phyloP scores from a whole-genome alignment of 2,329 filamentous ascomycete genomes.

The Purpureocillium lavendulum region DNA sequence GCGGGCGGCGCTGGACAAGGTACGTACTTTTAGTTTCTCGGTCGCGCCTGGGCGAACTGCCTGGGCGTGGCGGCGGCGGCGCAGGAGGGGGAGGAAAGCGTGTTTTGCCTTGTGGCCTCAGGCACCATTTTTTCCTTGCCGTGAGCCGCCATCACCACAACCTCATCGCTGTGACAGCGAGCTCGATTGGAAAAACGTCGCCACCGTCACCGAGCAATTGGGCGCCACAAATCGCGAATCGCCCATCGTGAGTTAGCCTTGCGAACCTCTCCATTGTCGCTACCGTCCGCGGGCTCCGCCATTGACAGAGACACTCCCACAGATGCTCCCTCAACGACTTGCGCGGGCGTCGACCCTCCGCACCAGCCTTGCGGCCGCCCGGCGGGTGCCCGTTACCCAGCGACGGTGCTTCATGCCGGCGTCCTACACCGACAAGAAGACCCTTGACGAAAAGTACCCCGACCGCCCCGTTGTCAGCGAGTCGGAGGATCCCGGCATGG shows the following conservation, averaged over 20 bases:
- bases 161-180: slow-evolving; percentile 12
- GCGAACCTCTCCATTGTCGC: too few relatives aligned
- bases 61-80: too few relatives aligned
- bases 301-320: slow-evolving; percentile 4
- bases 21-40: slow-evolving; percentile 4
- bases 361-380: slow-evolving; percentile 34
- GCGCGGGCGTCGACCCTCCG: slow-evolving; percentile 38
- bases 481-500: slow-evolving; percentile 58
- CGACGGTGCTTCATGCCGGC: slow-evolving; percentile 49
- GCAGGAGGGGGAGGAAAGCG: too few relatives aligned
- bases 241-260: slow-evolving; percentile 19
- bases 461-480: slow-evolving; percentile 41
- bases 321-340: slow-evolving; percentile 58
- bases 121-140: slow-evolving; percentile 13
- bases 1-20: not conserved
- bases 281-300: not conserved
- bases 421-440: slow-evolving; percentile 34
- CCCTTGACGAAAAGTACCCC: slow-evolving; percentile 45
- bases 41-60: too few relatives aligned
- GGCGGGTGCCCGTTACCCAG: slow-evolving; percentile 45
- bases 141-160: slow-evolving; percentile 19
- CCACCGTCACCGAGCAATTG: slow-evolving; percentile 24
- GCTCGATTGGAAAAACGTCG: too few relatives aligned
- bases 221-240: slow-evolving; percentile 20
- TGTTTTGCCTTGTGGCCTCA: slow-evolving; percentile 18